These are phyloP conservation scores for Jaenimonas drosophilae DNA, from an alignment of 208 protist species.

Conservation along the genomic window DNA sequence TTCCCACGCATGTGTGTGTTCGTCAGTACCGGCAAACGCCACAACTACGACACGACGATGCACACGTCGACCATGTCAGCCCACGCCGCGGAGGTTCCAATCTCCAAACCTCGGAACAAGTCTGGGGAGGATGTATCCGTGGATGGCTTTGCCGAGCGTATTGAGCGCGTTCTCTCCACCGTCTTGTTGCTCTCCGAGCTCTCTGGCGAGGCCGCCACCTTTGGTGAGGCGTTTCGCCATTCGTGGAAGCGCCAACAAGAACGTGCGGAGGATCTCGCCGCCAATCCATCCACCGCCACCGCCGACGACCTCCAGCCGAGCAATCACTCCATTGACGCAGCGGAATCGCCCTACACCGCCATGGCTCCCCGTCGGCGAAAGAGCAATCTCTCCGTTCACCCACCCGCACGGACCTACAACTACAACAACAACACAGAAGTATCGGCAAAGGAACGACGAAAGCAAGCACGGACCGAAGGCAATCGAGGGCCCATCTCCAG, in stretches of 20 bases:
- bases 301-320: no score
- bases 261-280: no score
- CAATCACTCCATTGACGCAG: no score
- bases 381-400: no score
- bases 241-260: not conserved
- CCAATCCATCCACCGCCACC: no score
- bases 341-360: no score
- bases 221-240: not conserved
- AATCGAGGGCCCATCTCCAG: not conserved
- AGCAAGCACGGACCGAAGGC: no score
- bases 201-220: slow-evolving; percentile 4
- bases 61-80: not conserved
- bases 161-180: slow-evolving; percentile 15
- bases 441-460: not conserved
- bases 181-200: slow-evolving; percentile 3
- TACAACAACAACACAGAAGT: no score
- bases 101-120: not conserved
- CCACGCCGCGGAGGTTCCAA: not conserved
- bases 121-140: not conserved
- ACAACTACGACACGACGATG: slow-evolving; percentile 13
- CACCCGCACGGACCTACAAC: no score
- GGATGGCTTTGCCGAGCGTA: slow-evolving; percentile 16
- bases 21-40: slow-evolving; percentile 13
- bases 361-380: no score
- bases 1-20: slow-evolving; percentile 61